Evolutionary conservation across 345 rosid genomes (phyloP), one percentile per base, ranked within the genome.

Genomic region (rapeseed (Brassica napus)): DNA sequence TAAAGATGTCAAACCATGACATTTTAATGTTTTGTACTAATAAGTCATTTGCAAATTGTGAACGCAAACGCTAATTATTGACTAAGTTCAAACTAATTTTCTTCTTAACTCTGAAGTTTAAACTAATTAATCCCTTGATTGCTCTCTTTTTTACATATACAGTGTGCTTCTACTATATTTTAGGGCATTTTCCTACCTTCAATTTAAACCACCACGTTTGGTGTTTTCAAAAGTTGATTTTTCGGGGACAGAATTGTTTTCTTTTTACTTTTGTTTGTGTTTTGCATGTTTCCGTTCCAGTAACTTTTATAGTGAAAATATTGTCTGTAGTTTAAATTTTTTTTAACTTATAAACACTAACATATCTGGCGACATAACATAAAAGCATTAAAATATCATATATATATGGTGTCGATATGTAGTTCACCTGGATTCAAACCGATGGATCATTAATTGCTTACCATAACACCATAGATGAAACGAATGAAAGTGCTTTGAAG

Each of bases 401-500:
- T 35, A 0, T 61, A 59, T 60, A 18, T 61, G 42, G 11, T 26
- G 31, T 65, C 47, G 49, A 14, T 15, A 7, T 65, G 69, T 65
- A 6, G 12, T 26, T 26, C 65, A 59, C 9, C 35, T 59, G 32
- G 32, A 58, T 59, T 59, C 7, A 24, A 59, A 59, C 64, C 4
- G 18, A 31, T 21, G 66, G 70, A 70, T 61, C 14, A 35, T 69
- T 42, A 32, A 21, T 31, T 30, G 18, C 23, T 58, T 84, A 87
- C 88, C 82, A 87, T 69, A 18, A 85, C 73, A 60, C 90, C 90
- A 34, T 76, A 82, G 59, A 73, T 61, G 68, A 89, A 89, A 3
- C 87, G 74, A 0, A 89, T 4, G 34, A 78, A 63, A 30, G 86
- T 81, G 83, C 69, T 83, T 65, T 86, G 90, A 0, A 86, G 23